Evolutionary conservation across 164 flowering plant genomes (phyloP).

Genomic region (Liriodendron chinense): DNA sequence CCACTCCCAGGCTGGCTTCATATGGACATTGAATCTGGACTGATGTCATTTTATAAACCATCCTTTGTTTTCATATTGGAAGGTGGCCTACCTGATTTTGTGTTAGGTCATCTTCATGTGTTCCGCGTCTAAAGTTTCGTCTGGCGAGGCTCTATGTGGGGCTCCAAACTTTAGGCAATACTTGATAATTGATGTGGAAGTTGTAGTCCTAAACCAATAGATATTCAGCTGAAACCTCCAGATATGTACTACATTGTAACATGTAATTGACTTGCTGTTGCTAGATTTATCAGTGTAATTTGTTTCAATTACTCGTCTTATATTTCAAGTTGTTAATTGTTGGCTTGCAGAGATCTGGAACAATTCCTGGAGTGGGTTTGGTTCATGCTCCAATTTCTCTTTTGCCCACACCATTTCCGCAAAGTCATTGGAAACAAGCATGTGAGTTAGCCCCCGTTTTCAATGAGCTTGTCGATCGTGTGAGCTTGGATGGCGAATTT

Average conservation of each 20-base stretch:
- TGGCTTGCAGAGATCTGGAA: constrained; percentile 71
- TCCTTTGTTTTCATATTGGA: no score
- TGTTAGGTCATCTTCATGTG: no score
- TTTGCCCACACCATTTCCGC: constrained; percentile 70
- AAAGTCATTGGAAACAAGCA: constrained; percentile 72
- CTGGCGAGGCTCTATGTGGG: no score
- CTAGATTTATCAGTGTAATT: neutral
- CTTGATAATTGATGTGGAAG: no score
- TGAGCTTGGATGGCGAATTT: constrained; percentile 87
- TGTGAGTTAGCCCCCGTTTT: constrained; percentile 89
- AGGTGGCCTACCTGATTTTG: no score
- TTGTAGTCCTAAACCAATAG: no score
- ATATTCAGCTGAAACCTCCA: no score
- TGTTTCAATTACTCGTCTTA: neutral
- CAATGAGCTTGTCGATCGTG: constrained; percentile 93
- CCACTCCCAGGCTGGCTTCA: no score
- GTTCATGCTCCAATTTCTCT: constrained; percentile 91
- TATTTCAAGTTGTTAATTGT: constrained; percentile 14
- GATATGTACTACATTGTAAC: neutral
- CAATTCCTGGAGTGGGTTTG: constrained; percentile 83
- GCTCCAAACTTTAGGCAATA: no score
- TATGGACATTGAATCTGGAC: no score
- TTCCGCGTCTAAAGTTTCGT: no score
- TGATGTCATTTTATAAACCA: no score
- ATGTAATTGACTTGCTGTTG: neutral